Percentiles rank a stretch among this genome's conserved stretches.
phyloP scores from a whole-genome alignment of 345 rosid genomes.

The Draba incana region DNA sequence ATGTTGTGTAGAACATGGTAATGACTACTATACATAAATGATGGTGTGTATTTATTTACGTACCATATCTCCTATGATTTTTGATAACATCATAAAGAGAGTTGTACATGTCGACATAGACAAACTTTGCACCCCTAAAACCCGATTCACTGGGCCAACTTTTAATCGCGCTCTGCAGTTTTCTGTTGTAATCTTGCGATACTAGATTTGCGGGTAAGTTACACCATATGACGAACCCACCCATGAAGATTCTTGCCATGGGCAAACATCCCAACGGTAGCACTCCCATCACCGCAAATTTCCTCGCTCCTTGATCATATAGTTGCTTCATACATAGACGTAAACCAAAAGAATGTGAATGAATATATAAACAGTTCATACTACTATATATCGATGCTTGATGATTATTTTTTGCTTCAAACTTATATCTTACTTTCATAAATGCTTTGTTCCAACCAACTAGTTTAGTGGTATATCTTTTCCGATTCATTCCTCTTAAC shows the following conservation, averaged over 20 bases:
- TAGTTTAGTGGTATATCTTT: slow-evolving; percentile 50
- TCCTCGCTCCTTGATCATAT: slow-evolving; percentile 40
- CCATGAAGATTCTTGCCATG: slow-evolving; percentile 24
- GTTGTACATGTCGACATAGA: slow-evolving; percentile 56
- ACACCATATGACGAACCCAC: slow-evolving; percentile 28
- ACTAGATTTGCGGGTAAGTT: slow-evolving; percentile 19
- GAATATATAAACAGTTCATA: slow-evolving; percentile 5
- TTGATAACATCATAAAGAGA: slow-evolving; percentile 57
- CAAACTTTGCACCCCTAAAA: slow-evolving; percentile 42
- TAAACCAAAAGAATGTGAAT: slow-evolving; percentile 22
- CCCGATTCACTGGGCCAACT: slow-evolving; percentile 11
- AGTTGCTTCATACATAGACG: slow-evolving; percentile 27
- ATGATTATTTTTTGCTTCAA: neutral
- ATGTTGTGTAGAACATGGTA: no score
- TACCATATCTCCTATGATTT: slow-evolving; percentile 59
- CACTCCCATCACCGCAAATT: slow-evolving; percentile 42
- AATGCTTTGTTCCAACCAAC: slow-evolving; percentile 42
- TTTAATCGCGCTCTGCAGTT: neutral
- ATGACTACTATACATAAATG: slow-evolving; percentile 7
- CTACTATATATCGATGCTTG: neutral
- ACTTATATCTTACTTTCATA: slow-evolving; percentile 45
- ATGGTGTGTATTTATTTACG: slow-evolving; percentile 9
- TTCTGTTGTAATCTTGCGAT: slow-evolving; percentile 31
- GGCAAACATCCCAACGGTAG: slow-evolving; percentile 45
- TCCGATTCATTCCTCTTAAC: slow-evolving; percentile 29